Evolutionary conservation across 2,329 filamentous ascomycete species (phyloP).

Genomic region (Fusarium sp.): DNA sequence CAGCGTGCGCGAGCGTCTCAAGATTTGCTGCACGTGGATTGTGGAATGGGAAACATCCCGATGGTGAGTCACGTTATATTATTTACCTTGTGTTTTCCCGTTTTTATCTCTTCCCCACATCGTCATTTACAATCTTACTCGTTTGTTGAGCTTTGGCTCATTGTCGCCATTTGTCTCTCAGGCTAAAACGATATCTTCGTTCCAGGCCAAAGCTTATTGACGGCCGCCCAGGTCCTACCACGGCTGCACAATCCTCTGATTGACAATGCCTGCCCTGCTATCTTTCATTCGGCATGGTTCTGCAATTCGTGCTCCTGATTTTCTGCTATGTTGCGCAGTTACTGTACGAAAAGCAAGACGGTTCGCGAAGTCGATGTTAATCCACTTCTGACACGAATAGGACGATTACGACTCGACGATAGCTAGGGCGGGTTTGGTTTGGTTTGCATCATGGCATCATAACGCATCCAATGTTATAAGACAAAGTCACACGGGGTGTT

Average conservation of each 20-base stretch:
- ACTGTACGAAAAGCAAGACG: slow-evolving; percentile 20
- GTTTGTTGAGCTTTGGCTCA: slow-evolving; percentile 2
- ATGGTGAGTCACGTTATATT: slow-evolving; percentile 70
- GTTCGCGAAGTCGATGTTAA: slow-evolving; percentile 19
- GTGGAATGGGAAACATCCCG: slow-evolving; percentile 75
- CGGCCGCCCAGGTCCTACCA: slow-evolving; percentile 49
- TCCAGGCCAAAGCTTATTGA: slow-evolving; percentile 50
- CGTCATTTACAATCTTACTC: neutral
- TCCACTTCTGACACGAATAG: slow-evolving; percentile 35
- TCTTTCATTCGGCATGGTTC: slow-evolving; percentile 36
- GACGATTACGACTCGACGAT: slow-evolving; percentile 24
- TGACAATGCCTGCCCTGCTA: slow-evolving; percentile 36
- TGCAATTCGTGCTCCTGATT: slow-evolving; percentile 35
- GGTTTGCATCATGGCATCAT: slow-evolving; percentile 17
- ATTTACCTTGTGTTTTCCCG: neutral
- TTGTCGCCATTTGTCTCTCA: slow-evolving; percentile 27
- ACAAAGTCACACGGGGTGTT: slow-evolving; percentile 10
- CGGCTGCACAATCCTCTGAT: slow-evolving; percentile 52
- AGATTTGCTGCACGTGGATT: slow-evolving; percentile 86
- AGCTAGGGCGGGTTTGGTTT: slow-evolving; percentile 23
- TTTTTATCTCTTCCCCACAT: neutral
- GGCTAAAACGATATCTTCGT: slow-evolving; percentile 41
- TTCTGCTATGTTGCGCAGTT: slow-evolving; percentile 26
- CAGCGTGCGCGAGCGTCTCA: slow-evolving; percentile 84
- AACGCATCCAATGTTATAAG: slow-evolving; percentile 16